Percentiles rank a stretch among this genome's conserved stretches.
These are phyloP conservation scores for Trichoderma koningii DNA, from an alignment of 2,329 filamentous ascomycete species.

Conservation along the genomic window DNA sequence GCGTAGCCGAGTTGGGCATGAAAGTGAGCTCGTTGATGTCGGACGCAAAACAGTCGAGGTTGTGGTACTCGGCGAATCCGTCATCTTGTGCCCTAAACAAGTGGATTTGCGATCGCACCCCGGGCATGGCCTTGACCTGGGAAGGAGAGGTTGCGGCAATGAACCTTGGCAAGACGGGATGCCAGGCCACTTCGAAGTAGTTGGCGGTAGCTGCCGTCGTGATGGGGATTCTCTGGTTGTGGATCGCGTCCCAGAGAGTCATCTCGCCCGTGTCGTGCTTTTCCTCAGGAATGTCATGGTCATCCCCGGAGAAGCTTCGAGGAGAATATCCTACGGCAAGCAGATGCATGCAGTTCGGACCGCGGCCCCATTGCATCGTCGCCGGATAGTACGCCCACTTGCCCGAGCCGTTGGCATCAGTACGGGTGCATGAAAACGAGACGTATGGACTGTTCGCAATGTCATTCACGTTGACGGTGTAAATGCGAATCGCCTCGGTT, in stretches of 20 bases:
- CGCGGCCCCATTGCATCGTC: conserved; percentile 63
- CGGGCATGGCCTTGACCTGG: conserved; percentile 47
- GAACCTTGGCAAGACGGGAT: conserved; percentile 56
- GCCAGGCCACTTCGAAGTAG: conserved; percentile 66
- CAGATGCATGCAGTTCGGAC: conserved; percentile 49
- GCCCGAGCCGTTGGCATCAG: conserved; percentile 41
- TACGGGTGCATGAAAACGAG: conserved; percentile 47
- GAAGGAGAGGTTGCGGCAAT: conserved; percentile 59
- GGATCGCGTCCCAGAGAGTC: conserved; percentile 58
- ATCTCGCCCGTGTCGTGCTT: conserved; percentile 61
- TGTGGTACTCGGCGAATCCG: conserved; percentile 50
- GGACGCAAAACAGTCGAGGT: conserved; percentile 59
- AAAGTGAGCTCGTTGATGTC: conserved; percentile 66
- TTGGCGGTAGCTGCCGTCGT: conserved; percentile 57
- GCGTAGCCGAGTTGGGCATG: conserved; percentile 54
- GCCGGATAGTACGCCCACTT: conserved; percentile 66
- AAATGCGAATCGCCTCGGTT: conserved; percentile 58
- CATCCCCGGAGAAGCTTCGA: conserved; percentile 53
- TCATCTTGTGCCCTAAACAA: conserved; percentile 46
- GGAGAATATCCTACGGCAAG: conserved; percentile 66
- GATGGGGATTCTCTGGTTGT: conserved; percentile 49
- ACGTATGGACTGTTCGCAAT: conserved; percentile 43
- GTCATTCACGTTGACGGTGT: conserved; percentile 46
- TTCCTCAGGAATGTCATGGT: conserved; percentile 60
- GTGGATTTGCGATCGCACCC: conserved; percentile 58